These are phyloP conservation scores for Phtheirospermum japonicum DNA, from an alignment of 257 asterid species.

Conservation along the genomic window DNA sequence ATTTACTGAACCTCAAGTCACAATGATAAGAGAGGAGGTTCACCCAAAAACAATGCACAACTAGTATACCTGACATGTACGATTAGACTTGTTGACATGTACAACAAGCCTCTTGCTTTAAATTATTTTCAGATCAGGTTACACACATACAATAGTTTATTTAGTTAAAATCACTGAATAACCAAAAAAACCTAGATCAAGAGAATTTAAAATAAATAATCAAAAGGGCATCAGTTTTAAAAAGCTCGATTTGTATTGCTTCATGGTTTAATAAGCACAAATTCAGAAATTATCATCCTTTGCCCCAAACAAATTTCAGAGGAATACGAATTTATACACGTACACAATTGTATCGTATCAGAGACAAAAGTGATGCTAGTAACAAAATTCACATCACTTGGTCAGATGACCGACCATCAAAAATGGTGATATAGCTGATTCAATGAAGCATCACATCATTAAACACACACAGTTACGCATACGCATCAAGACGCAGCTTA, in stretches of 20 bases:
- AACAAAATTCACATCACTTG: too few relatives aligned
- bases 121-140: not conserved
- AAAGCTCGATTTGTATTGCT: constrained; percentile 66
- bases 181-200: too few relatives aligned
- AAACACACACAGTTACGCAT: too few relatives aligned
- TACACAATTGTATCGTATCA: too few relatives aligned
- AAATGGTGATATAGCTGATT: too few relatives aligned
- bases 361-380: too few relatives aligned
- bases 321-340: too few relatives aligned
- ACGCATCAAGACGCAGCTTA: not conserved
- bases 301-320: constrained; percentile 27
- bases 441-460: too few relatives aligned
- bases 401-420: too few relatives aligned
- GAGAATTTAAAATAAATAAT: too few relatives aligned
- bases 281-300: constrained; percentile 37
- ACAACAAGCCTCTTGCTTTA: not conserved
- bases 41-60: constrained; percentile 30
- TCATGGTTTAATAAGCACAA: constrained; percentile 55
- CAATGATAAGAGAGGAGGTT: not conserved
- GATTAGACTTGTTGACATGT: not conserved
- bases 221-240: constrained; percentile 76
- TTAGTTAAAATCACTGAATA: too few relatives aligned
- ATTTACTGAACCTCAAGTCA: constrained; percentile 26
- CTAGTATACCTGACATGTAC: constrained; percentile 13
- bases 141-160: too few relatives aligned